Percentiles rank a stretch among this genome's conserved stretches.
These are phyloP conservation scores for Solanum raphanifolium DNA, from an alignment of 257 asterid species.

Conservation along the genomic window DNA sequence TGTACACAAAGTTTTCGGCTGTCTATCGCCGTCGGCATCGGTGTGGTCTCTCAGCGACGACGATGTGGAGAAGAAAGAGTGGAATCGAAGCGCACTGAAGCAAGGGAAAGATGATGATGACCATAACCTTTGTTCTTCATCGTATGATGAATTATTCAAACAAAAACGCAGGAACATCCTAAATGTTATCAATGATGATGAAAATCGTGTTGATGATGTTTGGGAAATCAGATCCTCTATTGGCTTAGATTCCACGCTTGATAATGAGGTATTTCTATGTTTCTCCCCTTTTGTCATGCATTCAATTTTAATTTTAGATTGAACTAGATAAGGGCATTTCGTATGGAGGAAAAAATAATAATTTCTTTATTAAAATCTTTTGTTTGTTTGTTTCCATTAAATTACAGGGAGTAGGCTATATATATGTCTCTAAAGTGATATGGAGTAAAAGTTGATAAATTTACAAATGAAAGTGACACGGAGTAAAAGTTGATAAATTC, in stretches of 20 bases:
- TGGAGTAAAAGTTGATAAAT: neutral
- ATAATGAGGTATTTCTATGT: neutral
- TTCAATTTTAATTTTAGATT: neutral
- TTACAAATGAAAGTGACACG: no score
- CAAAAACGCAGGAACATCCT: neutral
- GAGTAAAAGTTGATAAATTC: neutral
- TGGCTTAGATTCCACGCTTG: slow-evolving; percentile 9
- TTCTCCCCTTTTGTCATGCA: neutral
- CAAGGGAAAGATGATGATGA: slow-evolving; percentile 7
- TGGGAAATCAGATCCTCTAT: slow-evolving; percentile 10
- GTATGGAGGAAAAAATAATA: neutral
- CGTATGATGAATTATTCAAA: slow-evolving; percentile 1
- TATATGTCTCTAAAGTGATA: neutral
- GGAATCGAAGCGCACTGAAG: slow-evolving; percentile 3
- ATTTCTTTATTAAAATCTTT: neutral
- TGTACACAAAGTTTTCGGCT: slow-evolving; percentile 3
- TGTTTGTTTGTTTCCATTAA: neutral
- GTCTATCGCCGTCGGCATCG: neutral
- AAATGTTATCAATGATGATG: neutral
- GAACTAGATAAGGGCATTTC: neutral
- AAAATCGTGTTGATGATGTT: neutral
- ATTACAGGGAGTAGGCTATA: neutral
- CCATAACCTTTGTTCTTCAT: neutral
- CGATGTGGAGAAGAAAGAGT: slow-evolving; percentile 5
- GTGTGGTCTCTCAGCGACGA: slow-evolving; percentile 3